phyloP scores from a whole-genome alignment of 2,329 filamentous ascomycete genomes.

The Corinectria fuckeliana region DNA sequence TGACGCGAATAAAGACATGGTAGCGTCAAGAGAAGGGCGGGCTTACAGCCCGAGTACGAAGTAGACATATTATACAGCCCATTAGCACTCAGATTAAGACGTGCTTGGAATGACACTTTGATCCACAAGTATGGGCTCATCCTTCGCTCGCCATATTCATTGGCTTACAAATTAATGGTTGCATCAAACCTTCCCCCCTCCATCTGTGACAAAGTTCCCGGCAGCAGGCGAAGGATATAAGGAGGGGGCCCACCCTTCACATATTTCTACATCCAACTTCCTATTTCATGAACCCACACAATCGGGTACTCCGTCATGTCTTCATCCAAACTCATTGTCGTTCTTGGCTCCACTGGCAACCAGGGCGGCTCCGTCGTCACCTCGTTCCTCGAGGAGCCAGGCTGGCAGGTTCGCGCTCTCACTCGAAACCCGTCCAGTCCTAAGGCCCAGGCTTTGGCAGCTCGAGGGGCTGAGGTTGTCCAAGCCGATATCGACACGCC shows the following conservation, averaged over 20 bases:
- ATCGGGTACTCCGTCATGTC: slow-evolving; percentile 6
- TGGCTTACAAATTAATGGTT: not conserved
- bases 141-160: too few relatives aligned
- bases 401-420: slow-evolving; percentile 34
- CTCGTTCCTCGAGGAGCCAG: slow-evolving; percentile 22
- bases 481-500: slow-evolving; percentile 29
- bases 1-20: not conserved
- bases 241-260: not conserved
- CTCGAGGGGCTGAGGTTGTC: slow-evolving; percentile 33
- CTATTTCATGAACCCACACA: not conserved
- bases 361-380: slow-evolving; percentile 19
- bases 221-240: not conserved
- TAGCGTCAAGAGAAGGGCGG: too few relatives aligned
- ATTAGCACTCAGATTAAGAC: too few relatives aligned
- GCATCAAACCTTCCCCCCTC: not conserved
- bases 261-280: not conserved
- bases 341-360: slow-evolving; percentile 29
- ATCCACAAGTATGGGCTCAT: too few relatives aligned
- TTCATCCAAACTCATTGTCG: slow-evolving; percentile 17
- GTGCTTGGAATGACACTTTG: too few relatives aligned
- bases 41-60: too few relatives aligned
- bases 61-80: too few relatives aligned
- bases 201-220: too few relatives aligned
- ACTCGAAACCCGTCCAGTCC: slow-evolving; percentile 31
- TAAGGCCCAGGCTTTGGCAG: slow-evolving; percentile 23